Conservation (phyloP, 208 protist genomes). For the Naegleria lovaniensis region DNA sequence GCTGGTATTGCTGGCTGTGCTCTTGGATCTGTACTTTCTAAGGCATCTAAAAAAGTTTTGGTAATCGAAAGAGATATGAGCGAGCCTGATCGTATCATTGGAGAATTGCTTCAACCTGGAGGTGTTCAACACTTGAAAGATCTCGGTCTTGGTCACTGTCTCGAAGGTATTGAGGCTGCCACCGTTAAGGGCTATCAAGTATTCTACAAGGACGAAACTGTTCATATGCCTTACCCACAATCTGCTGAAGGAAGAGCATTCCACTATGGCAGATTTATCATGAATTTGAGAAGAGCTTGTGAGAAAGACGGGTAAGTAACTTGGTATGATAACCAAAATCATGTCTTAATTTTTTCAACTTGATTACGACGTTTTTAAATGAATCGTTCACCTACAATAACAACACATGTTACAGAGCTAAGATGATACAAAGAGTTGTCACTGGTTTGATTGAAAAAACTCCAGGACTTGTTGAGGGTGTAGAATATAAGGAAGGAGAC, state of each 20-base stretch:
- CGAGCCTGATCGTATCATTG: conserved; percentile 84
- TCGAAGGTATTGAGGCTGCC: conserved; percentile 65
- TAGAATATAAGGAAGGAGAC: conserved; percentile 31
- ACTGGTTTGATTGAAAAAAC: not conserved
- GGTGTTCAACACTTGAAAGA: conserved; percentile 68
- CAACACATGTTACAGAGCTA: not conserved
- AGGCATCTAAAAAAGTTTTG: not conserved
- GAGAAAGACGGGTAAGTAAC: conserved; percentile 57
- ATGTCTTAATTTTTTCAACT: conserved; percentile 69
- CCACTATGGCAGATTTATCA: conserved; percentile 85
- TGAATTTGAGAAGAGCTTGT: conserved; percentile 66
- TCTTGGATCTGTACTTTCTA: not conserved
- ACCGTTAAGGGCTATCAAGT: conserved; percentile 76
- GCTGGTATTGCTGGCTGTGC: conserved; percentile 14
- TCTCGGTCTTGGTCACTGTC: conserved; percentile 73
- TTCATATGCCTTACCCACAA: conserved; percentile 66
- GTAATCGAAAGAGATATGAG: conserved; percentile 46
- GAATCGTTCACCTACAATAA: conserved; percentile 35
- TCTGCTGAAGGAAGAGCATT: conserved; percentile 63
- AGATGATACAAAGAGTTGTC: not conserved
- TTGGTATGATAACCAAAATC: too few species aligned
- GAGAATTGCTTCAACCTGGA: conserved; percentile 88
- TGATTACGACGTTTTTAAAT: too few species aligned
- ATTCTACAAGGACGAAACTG: conserved; percentile 51
- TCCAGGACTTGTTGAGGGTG: conserved; percentile 21